Evolutionary conservation across 2,329 filamentous ascomycete species (phyloP).

Genomic region (Trichoderma atrobrunneum): DNA sequence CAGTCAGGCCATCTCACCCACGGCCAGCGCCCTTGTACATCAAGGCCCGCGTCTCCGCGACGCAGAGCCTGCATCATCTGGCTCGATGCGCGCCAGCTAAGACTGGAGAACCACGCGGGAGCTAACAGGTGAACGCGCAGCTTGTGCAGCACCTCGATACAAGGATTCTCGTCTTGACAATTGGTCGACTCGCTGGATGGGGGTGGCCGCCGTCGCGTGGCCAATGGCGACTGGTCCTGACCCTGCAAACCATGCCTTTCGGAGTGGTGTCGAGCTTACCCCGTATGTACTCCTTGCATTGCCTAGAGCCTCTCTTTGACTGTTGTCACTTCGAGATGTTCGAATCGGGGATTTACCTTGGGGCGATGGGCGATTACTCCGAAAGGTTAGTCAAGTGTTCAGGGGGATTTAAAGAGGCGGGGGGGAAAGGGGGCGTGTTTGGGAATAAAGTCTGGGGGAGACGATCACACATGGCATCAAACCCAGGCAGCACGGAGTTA

Average conservation of each 20-base stretch:
- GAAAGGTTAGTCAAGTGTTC: neutral
- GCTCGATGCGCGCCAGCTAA: constrained; percentile 9
- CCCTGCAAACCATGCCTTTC: neutral
- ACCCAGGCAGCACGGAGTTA: neutral
- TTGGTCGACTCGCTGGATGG: neutral
- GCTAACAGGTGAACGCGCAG: constrained; percentile 8
- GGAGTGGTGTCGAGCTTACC: neutral
- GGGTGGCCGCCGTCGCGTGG: neutral
- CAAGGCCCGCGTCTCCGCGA: neutral
- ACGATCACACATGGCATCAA: neutral
- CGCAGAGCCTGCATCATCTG: constrained; percentile 7
- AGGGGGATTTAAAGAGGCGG: neutral
- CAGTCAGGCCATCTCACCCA: neutral
- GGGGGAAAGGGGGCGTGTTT: neutral
- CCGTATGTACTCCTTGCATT: constrained; percentile 8
- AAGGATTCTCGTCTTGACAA: constrained; percentile 2
- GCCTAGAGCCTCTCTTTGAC: neutral
- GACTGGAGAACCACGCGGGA: constrained; percentile 17
- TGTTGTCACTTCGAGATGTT: neutral
- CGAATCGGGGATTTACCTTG: constrained; percentile 6
- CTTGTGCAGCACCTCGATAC: constrained; percentile 1
- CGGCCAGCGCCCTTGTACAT: neutral
- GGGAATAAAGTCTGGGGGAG: neutral
- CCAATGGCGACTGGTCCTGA: constrained; percentile 9
- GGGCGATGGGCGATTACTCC: constrained; percentile 2